Base-by-base conservation (phyloP, 1,139 yeast genomes). In the Diutina scorzettiae region DNA sequence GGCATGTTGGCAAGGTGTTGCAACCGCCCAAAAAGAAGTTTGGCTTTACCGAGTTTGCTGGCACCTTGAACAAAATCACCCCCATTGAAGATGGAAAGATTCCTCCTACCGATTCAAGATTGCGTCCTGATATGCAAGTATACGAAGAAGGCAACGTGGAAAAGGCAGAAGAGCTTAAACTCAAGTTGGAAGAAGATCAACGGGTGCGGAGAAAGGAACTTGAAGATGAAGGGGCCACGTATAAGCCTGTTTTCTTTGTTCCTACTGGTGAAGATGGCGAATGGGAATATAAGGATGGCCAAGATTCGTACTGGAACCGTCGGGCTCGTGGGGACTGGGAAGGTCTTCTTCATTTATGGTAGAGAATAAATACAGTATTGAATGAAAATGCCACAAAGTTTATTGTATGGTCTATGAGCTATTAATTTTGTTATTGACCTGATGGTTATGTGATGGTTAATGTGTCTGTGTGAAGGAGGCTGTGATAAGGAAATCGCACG, bases 71-170 rank as follows among this genome's bases (percentile, higher is more conserved):
- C 54, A 83, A 85, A 47, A 73, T 86, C 34, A 84, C 96, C 0
- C 64, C 59, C 3, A 62, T 89, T 24, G 96, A 86, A 55, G 56
- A 71, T 29, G 81, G 68, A 11, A 47, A 58, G 1, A 52, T 89
- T 41, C 80, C 97, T 3, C 91, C 89, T 5, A 85, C 94, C 0
- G 98, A 91, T 56, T 83, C 96, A 3, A 74, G 98, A 54, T 60
- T 79, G 40, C 73, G 98, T 53, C 97, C 96, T 0, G 98, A 91
- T 58, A 75, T 86, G 54, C 64, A 73, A 39, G 63, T 68, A 5
- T 86, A 86, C 51, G 95, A 86, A 53, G 55, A 69, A 19, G 93
- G 93, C 2, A 63, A 76, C 18, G 62, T 80, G 7, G 84, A 76
- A 14, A 62, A 64, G 42, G 96, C 97, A 0, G 96, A 89, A 55